phyloP scores from a whole-genome alignment of 495 filamentous ascomycete genomes.

The Penicillium bovifimosum region DNA sequence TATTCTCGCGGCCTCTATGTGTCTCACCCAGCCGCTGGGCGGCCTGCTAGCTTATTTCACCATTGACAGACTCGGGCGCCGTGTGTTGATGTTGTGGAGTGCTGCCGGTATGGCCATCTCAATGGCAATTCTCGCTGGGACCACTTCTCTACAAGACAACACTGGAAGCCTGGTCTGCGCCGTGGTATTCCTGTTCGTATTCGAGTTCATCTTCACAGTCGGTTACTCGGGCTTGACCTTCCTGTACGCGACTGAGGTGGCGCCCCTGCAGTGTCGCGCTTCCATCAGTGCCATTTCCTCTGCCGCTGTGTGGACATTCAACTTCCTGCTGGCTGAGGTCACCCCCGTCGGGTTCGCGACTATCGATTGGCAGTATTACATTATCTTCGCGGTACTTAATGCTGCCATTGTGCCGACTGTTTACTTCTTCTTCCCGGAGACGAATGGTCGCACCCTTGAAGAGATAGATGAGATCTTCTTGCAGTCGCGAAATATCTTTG shows the following conservation, averaged over 20 bases:
- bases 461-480: constrained; percentile 70
- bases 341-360: constrained; percentile 41
- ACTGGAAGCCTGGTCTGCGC: constrained; percentile 37
- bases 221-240: constrained; percentile 63
- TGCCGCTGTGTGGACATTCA: constrained; percentile 57
- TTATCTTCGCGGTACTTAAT: constrained; percentile 45
- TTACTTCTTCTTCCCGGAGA: constrained; percentile 56
- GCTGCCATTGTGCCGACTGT: constrained; percentile 43
- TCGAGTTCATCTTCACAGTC: constrained; percentile 42
- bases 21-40: constrained; percentile 68
- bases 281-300: constrained; percentile 58
- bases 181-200: constrained; percentile 37
- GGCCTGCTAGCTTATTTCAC: constrained; percentile 71
- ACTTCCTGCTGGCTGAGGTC: constrained; percentile 42
- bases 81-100: constrained; percentile 57
- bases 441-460: constrained; percentile 57
- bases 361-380: constrained; percentile 43
- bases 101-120: constrained; percentile 51
- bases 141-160: constrained; percentile 31
- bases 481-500: constrained; percentile 27
- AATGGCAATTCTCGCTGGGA: constrained; percentile 54
- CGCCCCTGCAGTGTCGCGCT: constrained; percentile 60
- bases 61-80: constrained; percentile 68
- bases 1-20: constrained; percentile 69
- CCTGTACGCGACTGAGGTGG: constrained; percentile 58